A percentile compares a stretch with the other conserved stretches of the same genome.
Conservation (phyloP, 163 green algal species). For the Coccomyxa subellipsoidea region DNA sequence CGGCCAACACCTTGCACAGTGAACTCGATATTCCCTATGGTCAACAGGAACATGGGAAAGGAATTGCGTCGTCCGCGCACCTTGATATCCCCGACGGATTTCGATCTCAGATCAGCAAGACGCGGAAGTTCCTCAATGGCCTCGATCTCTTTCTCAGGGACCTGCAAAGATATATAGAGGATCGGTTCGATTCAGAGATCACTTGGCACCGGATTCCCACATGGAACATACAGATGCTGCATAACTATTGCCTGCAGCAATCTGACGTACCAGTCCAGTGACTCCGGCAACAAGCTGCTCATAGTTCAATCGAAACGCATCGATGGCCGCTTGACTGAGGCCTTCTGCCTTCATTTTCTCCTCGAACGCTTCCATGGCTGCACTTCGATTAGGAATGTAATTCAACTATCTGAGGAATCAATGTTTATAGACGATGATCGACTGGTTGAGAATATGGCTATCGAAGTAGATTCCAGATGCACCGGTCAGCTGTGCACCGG, state of each 20-base stretch:
- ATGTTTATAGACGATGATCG: background rate
- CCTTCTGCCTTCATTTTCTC: constrained; percentile 73
- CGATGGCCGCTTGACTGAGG: constrained; percentile 73
- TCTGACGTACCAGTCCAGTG: constrained; percentile 72
- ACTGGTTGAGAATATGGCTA: background rate
- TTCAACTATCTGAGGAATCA: background rate
- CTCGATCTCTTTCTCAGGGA: constrained; percentile 74
- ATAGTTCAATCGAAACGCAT: constrained; percentile 86
- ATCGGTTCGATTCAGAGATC: background rate
- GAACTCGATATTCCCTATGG: background rate
- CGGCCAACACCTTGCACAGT: background rate
- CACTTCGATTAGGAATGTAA: too few species aligned
- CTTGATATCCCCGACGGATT: constrained; percentile 38
- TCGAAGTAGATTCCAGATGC: background rate
- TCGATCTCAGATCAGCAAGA: constrained; percentile 46
- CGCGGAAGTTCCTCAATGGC: constrained; percentile 61
- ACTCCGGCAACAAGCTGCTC: constrained; percentile 77
- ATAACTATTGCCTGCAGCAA: background rate
- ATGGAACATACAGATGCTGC: background rate
- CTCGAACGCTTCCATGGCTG: constrained; percentile 35
- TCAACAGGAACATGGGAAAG: background rate
- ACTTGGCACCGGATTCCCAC: background rate
- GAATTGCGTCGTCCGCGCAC: constrained; percentile 2
- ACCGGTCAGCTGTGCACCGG: too few species aligned
- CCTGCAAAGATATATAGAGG: constrained; percentile 38